phyloP scores from a whole-genome alignment of 768 basidiomycete genomes.

The Cystofilobasidium bisporidii region DNA sequence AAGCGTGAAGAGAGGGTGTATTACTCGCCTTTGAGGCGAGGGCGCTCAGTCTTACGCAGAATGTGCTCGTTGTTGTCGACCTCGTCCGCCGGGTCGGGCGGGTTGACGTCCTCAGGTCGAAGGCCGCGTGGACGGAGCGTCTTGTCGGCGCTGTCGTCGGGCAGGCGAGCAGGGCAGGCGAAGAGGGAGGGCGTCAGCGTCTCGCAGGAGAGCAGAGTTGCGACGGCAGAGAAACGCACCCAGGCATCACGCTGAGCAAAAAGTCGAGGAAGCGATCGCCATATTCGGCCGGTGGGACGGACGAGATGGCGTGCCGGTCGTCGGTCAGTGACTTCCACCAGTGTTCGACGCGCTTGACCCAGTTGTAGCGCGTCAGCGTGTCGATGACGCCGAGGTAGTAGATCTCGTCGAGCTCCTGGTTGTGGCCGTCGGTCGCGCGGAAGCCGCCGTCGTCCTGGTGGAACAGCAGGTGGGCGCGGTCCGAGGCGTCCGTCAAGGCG shows the following conservation, averaged over 20 bases:
- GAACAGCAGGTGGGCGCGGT: constrained; percentile 67
- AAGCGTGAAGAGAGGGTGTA: too few species aligned
- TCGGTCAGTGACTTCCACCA: constrained; percentile 83
- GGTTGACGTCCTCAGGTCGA: background rate
- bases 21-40: constrained; percentile 16
- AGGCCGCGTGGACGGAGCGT: background rate
- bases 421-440: constrained; percentile 76
- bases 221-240: constrained; percentile 28
- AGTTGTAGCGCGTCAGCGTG: constrained; percentile 80
- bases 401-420: constrained; percentile 61
- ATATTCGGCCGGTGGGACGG: constrained; percentile 79
- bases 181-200: too few species aligned
- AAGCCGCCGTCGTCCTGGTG: constrained; percentile 95
- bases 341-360: constrained; percentile 70
- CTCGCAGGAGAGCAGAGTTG: too few species aligned
- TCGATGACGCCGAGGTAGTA: constrained; percentile 97
- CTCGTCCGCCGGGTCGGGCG: background rate
- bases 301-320: constrained; percentile 91
- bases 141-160: background rate
- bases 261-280: constrained; percentile 62
- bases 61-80: constrained; percentile 20
- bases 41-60: background rate
- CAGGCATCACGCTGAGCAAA: constrained; percentile 39
- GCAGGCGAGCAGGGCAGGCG: too few species aligned
- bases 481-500: constrained; percentile 44